Conservation (phyloP, 176 grass and related monocot genomes). For the Coix lacrymajobi region DNA sequence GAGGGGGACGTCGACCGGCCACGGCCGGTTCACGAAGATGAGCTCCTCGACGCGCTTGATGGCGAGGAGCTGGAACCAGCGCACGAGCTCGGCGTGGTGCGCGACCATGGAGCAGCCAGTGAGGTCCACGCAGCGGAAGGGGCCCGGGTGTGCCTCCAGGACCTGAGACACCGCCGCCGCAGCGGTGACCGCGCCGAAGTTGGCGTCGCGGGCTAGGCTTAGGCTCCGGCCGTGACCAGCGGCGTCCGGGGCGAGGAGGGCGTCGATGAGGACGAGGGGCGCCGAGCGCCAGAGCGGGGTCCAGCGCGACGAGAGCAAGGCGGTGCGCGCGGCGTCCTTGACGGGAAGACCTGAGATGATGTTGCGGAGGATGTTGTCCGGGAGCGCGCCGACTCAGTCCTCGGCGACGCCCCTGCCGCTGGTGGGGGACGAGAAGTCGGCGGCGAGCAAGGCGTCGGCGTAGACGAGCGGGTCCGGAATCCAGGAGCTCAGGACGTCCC, state of each 20-base stretch:
- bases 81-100: neutral
- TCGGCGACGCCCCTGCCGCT: neutral
- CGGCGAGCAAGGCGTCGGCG: neutral
- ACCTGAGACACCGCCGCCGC: neutral
- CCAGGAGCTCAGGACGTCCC: too few species aligned
- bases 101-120: neutral
- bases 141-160: neutral
- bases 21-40: conserved; percentile 16
- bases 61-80: conserved; percentile 22
- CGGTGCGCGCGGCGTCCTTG: neutral
- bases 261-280: neutral
- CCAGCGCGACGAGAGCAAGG: conserved; percentile 4
- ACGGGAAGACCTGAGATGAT: neutral
- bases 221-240: too few species aligned
- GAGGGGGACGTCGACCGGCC: neutral
- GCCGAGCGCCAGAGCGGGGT: neutral
- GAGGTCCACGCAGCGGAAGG: conserved; percentile 17
- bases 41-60: neutral
- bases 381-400: neutral
- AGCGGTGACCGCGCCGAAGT: too few species aligned
- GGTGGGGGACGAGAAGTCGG: neutral
- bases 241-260: neutral
- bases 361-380: neutral
- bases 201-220: too few species aligned
- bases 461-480: neutral